Conservation (phyloP, 179 eudicot genomes). For the Vitellaria paradoxa region DNA sequence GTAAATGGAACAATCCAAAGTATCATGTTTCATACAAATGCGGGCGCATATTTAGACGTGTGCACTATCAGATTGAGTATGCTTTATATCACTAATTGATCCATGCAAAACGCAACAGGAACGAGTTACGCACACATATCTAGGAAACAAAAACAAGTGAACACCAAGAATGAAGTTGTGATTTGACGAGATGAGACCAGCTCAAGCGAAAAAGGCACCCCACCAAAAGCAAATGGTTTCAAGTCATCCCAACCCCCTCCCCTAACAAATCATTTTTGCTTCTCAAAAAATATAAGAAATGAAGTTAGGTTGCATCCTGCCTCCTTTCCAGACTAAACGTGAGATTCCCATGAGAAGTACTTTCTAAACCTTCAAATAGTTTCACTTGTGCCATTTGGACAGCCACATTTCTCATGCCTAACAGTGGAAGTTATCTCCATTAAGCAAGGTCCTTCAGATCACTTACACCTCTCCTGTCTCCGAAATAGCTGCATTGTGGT, state of each 20-base stretch:
- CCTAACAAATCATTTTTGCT: too few species aligned
- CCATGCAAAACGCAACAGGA: neutral
- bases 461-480: constrained; percentile 99
- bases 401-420: constrained; percentile 27
- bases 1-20: neutral
- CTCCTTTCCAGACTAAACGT: constrained; percentile 9
- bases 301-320: neutral
- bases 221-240: too few species aligned
- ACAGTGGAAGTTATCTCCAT: constrained; percentile 27
- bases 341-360: constrained; percentile 13
- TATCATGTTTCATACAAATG: neutral
- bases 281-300: neutral
- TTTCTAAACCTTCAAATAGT: constrained; percentile 16
- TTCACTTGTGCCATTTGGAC: constrained; percentile 29
- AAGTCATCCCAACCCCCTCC: too few species aligned
- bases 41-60: too few species aligned
- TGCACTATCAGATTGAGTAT: neutral
- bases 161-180: neutral
- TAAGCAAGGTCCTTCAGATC: constrained; percentile 34
- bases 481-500: constrained; percentile 93
- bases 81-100: neutral
- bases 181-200: neutral
- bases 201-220: too few species aligned
- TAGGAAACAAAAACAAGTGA: neutral
- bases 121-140: neutral